These are phyloP conservation scores for Chamaecyparis obtusa DNA, from an alignment of 75 land plant genomes.

Conservation along the genomic window DNA sequence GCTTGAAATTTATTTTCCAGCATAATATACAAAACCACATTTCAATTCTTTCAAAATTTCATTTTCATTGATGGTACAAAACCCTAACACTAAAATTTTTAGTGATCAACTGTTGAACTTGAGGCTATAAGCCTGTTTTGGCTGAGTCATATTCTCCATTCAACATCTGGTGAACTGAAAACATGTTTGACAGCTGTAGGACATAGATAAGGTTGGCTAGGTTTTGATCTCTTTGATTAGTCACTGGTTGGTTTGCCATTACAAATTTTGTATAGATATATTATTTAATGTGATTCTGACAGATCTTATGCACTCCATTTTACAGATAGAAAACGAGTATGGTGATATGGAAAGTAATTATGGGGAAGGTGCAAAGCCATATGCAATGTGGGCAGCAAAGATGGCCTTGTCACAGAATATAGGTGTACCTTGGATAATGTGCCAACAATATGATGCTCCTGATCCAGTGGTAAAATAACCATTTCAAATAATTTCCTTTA, in stretches of 20 bases:
- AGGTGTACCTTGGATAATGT: constrained; percentile 95
- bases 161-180: neutral
- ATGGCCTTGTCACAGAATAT: constrained; percentile 81
- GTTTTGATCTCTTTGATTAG: neutral
- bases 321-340: constrained; percentile 85
- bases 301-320: neutral
- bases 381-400: constrained; percentile 79
- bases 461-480: constrained; percentile 62
- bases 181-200: neutral
- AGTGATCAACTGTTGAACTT: neutral
- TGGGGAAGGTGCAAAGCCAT: constrained; percentile 70
- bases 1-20: neutral
- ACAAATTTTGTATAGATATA: neutral
- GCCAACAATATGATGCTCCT: constrained; percentile 85
- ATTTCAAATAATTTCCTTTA: neutral
- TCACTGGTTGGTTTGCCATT: neutral
- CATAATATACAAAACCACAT: neutral
- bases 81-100: neutral
- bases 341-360: constrained; percentile 49
- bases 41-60: neutral
- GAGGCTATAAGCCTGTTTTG: neutral
- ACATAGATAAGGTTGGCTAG: neutral
- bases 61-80: neutral
- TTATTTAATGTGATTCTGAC: neutral
- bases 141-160: neutral